Percentiles rank a stretch among this genome's conserved stretches.
phyloP scores from a whole-genome alignment of 768 basidiomycete genomes.

The Dacryopinax spathularia region DNA sequence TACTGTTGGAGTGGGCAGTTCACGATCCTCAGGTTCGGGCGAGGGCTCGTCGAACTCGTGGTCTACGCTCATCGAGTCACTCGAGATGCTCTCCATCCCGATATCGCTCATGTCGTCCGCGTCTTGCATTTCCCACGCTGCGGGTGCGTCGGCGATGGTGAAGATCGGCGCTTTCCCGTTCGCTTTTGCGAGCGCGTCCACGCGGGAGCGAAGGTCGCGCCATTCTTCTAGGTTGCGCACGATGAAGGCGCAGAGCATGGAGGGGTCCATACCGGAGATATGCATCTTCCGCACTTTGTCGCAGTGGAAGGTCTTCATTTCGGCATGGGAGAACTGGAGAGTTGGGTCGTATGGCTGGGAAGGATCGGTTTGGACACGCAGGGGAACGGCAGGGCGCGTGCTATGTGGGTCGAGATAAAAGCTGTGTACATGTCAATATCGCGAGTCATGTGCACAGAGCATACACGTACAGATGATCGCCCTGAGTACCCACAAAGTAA shows the following conservation, averaged over 20 bases:
- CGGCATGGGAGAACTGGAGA: constrained; percentile 48
- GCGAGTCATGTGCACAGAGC: constrained; percentile 35
- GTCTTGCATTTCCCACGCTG: background rate
- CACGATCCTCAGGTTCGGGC: background rate
- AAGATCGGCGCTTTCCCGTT: background rate
- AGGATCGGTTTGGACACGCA: constrained; percentile 26
- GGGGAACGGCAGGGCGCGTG: constrained; percentile 58
- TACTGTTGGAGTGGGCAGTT: background rate
- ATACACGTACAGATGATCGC: constrained; percentile 50
- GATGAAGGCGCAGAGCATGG: constrained; percentile 91
- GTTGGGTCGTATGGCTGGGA: constrained; percentile 16
- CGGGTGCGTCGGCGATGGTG: background rate
- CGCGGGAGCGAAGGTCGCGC: constrained; percentile 59
- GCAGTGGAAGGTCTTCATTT: constrained; percentile 86
- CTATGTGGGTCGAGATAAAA: constrained; percentile 75
- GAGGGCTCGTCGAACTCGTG: constrained; percentile 4
- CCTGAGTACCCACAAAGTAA: constrained; percentile 91
- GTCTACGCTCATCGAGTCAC: background rate
- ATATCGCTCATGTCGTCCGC: background rate
- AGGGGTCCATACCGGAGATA: constrained; percentile 78
- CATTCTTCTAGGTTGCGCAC: constrained; percentile 74
- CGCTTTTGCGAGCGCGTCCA: constrained; percentile 26
- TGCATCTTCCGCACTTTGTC: constrained; percentile 96
- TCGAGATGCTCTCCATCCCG: constrained; percentile 1
- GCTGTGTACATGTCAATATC: constrained; percentile 13